Conservation (phyloP, 768 basidiomycete genomes). For the Russula foetens region DNA sequence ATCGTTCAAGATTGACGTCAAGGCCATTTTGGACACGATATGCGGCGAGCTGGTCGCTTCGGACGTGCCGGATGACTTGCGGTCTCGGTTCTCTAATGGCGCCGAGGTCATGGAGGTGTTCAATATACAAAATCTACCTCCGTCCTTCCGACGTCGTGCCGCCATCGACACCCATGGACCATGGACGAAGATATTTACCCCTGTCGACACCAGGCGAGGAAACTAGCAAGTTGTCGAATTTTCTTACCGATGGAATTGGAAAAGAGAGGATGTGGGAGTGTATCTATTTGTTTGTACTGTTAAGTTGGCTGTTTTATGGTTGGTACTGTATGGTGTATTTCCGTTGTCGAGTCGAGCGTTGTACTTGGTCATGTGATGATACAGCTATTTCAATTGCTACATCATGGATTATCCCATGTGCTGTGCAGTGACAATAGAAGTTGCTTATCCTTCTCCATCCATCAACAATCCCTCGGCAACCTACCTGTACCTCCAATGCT, state of each 20-base stretch:
- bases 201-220: background rate
- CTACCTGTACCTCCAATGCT: too few species aligned
- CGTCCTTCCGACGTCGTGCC: background rate
- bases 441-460: background rate
- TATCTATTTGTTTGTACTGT: too few species aligned
- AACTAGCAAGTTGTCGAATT: too few species aligned
- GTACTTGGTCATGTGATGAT: background rate
- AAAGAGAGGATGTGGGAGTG: too few species aligned
- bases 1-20: background rate
- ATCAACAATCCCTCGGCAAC: background rate
- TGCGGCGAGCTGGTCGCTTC: background rate
- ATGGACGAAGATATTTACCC: slow-evolving; percentile 3
- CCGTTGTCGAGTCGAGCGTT: too few species aligned
- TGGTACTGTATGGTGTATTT: too few species aligned
- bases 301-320: too few species aligned
- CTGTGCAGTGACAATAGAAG: too few species aligned
- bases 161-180: background rate
- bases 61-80: background rate
- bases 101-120: background rate
- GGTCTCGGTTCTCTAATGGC: background rate
- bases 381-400: too few species aligned
- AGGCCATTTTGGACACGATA: slow-evolving; percentile 6
- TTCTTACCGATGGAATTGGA: too few species aligned
- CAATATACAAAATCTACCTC: background rate
- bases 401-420: too few species aligned